Base-by-base conservation (phyloP, 352 stramenopile genomes). In the Phytophthora brassicae region DNA sequence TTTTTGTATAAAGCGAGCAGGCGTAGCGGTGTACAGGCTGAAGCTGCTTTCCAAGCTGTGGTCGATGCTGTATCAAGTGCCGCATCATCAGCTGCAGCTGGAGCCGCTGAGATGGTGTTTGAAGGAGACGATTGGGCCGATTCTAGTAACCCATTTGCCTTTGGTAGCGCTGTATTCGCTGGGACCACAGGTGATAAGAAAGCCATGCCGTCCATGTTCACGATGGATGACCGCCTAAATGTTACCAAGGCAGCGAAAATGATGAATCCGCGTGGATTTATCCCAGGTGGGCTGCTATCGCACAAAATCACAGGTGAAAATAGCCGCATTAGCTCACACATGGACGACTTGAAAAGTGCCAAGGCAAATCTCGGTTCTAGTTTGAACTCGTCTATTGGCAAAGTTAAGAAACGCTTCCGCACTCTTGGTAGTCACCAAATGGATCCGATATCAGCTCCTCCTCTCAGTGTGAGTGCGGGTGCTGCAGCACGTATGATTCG, bases 261-360 rank as follows among this genome's bases (percentile, higher is more conserved):
- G 44, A 81, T 86, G 45, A 72, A 70, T 33, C 69, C 76, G 20
- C 76, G 73, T 41, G 66, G 71, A 31, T 75, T 85, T 24, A 67
- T 82, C 12, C 56, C 76, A 28, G 70, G 72, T 11, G 63, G 66
- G 23, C 56, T 84, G 26, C 46, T 79, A 8, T 68, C 67, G 17
- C 63, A 79, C 50, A 76, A 79, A 29, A 65, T 50, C 29, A 62
- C 46, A 7, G 54, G 58, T 16, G 56, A 67, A 22, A 62, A 64
- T 24, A 64, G 55, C 19, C 63, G 68, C 17, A 66, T 64, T 1
- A 67, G 42, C 28, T 47, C 48, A 12, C 74, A 84, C 54, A 83
- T 90, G 52, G 79, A 90, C 50, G 81, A 90, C 38, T 51, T 92
- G 23, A 89, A 89, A 56, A 86, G 75, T 45, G 88, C 88, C 45